Evolutionary conservation across 192 early-diverging fungal genomes (phyloP).

Genomic region (Coemansia sp.): DNA sequence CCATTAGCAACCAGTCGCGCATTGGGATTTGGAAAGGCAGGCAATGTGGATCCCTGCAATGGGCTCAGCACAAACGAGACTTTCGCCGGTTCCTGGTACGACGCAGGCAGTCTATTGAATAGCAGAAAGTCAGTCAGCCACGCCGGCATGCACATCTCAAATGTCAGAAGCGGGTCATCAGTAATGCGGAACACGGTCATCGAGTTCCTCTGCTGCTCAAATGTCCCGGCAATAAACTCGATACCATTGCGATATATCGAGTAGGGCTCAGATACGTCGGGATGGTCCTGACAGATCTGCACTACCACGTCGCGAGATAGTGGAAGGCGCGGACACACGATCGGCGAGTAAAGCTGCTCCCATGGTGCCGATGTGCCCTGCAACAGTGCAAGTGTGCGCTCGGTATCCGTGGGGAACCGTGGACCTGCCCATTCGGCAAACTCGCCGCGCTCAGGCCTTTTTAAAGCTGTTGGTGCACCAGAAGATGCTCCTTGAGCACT

Average conservation of each 20-base stretch:
- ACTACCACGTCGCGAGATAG: constrained; percentile 39
- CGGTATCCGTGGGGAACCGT: constrained; percentile 47
- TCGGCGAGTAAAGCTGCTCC: constrained; percentile 53
- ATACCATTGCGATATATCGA: constrained; percentile 35
- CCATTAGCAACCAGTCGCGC: constrained; percentile 80
- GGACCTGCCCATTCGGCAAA: constrained; percentile 43
- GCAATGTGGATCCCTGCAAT: constrained; percentile 51
- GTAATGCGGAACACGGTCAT: constrained; percentile 32
- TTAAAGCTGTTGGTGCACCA: neutral
- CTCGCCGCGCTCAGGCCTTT: constrained; percentile 13
- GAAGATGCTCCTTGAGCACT: neutral
- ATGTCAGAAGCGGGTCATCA: constrained; percentile 44
- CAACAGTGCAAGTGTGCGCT: constrained; percentile 44
- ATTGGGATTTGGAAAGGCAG: constrained; percentile 49
- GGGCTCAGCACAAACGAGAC: constrained; percentile 80
- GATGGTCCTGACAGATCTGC: constrained; percentile 32
- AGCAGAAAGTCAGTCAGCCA: constrained; percentile 89
- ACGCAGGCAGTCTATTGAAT: constrained; percentile 63
- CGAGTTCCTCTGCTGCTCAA: constrained; percentile 2
- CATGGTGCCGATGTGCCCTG: constrained; percentile 31
- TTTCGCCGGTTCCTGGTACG: constrained; percentile 76
- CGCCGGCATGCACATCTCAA: constrained; percentile 73
- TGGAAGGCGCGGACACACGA: constrained; percentile 47
- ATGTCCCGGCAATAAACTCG: constrained; percentile 12
- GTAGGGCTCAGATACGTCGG: constrained; percentile 38